Evolutionary conservation across 495 filamentous ascomycete genomes (phyloP).

Genomic region (Podospora fimiseda): DNA sequence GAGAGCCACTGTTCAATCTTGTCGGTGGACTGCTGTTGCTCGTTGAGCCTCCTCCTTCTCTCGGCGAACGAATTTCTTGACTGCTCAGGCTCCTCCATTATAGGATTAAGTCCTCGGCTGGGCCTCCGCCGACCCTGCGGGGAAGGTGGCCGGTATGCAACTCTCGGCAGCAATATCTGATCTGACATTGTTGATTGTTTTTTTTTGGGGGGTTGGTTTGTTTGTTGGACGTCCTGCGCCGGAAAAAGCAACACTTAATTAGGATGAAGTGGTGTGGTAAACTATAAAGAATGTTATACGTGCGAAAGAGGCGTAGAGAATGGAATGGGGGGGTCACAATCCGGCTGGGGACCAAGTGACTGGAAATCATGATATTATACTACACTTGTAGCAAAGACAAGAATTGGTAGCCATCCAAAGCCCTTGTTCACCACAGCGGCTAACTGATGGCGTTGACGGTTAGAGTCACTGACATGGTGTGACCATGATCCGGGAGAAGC

Average conservation of each 20-base stretch:
- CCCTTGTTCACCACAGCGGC: slow-evolving; percentile 24
- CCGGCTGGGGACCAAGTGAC: slow-evolving; percentile 18
- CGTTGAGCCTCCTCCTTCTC: slow-evolving; percentile 26
- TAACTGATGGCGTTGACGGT: slow-evolving; percentile 10
- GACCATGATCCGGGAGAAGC: slow-evolving; percentile 11
- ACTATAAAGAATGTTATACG: slow-evolving; percentile 39
- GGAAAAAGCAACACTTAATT: slow-evolving; percentile 22
- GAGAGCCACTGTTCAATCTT: slow-evolving; percentile 50
- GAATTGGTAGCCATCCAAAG: background rate
- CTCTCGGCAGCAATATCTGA: slow-evolving; percentile 50
- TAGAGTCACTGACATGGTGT: slow-evolving; percentile 10
- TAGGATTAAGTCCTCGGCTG: slow-evolving; percentile 71
- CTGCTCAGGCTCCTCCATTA: slow-evolving; percentile 63
- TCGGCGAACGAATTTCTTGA: slow-evolving; percentile 17
- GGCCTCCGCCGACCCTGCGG: slow-evolving; percentile 60
- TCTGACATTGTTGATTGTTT: slow-evolving; percentile 48
- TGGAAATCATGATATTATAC: slow-evolving; percentile 25
- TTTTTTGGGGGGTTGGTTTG: slow-evolving; percentile 12
- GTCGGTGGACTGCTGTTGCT: slow-evolving; percentile 42
- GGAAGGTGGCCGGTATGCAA: slow-evolving; percentile 54
- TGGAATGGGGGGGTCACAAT: slow-evolving; percentile 22
- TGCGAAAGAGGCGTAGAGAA: slow-evolving; percentile 30
- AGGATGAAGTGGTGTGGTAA: slow-evolving; percentile 28
- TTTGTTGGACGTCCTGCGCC: slow-evolving; percentile 39
- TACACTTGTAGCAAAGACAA: background rate